Evolutionary conservation across 805 yeast species (phyloP).

Genomic region (Lipomyces yamanashiensis): DNA sequence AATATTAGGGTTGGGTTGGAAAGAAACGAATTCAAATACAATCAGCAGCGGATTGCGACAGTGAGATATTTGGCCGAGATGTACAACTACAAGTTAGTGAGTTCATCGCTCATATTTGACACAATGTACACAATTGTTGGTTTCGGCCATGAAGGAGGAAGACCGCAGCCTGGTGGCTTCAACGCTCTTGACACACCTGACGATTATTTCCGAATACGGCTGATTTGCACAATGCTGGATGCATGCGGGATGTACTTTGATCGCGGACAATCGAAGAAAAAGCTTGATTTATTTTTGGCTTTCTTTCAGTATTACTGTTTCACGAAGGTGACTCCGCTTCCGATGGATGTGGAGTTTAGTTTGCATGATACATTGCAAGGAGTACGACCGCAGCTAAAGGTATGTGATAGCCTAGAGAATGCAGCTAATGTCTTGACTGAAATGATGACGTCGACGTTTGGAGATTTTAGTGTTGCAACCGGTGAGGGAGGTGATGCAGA

Average conservation of each 20-base stretch:
- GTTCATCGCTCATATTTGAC: conserved; percentile 54
- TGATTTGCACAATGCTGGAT: conserved; percentile 54
- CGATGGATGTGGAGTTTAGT: conserved; percentile 63
- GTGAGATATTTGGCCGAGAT: conserved; percentile 65
- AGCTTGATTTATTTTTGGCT: conserved; percentile 52
- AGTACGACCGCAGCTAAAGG: conserved; percentile 45
- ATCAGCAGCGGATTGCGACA: conserved; percentile 65
- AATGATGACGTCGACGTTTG: conserved; percentile 23
- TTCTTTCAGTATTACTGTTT: conserved; percentile 74
- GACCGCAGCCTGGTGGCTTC: conserved; percentile 53
- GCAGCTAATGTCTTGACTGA: conserved; percentile 50
- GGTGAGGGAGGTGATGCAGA: not conserved
- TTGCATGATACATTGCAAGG: conserved; percentile 52
- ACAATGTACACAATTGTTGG: conserved; percentile 61
- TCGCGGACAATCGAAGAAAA: conserved; percentile 32
- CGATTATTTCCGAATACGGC: conserved; percentile 71
- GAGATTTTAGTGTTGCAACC: conserved; percentile 12
- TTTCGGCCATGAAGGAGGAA: conserved; percentile 66
- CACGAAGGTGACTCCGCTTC: conserved; percentile 62
- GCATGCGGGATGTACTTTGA: conserved; percentile 40
- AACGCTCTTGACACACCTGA: conserved; percentile 63
- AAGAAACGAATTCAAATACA: conserved; percentile 59
- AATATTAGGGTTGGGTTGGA: conserved; percentile 70
- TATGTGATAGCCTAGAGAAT: conserved; percentile 50
- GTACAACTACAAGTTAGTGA: conserved; percentile 54